Evolutionary conservation across 257 asterid species (phyloP), one percentile per base, ranked within the genome.

Genomic region (Coffea canephora): DNA sequence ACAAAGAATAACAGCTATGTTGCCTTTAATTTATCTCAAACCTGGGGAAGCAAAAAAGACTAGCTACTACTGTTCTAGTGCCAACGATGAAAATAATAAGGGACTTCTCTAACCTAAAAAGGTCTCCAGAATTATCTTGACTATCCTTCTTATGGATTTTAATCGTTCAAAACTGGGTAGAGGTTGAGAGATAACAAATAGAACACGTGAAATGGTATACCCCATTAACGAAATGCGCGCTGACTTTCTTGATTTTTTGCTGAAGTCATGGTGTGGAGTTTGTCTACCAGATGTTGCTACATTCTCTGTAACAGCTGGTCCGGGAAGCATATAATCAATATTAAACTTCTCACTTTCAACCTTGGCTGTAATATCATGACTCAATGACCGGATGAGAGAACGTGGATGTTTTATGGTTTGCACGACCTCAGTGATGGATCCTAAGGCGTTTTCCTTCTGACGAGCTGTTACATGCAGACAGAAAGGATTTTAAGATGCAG

Each of bases 401-500:
- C 86, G 92, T 23, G 97, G 98, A 77, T 90, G 87, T 85, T 90
- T 96, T 14, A 96, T 87, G 14, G 98, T 91, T 80, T 96, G 98
- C 48, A 96, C 92, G 73, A 96, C 99, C 88, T 96, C 98, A 49
- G 85, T 83, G 65, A 96, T 85, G 27, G 99, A 92, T 74, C 90
- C 97, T 84, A 89, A 84, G 65, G 99, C 99, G 85, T 87, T 87
- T 88, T 89, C 97, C 91, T 92, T 92, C 87, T 96, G 99, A 77
- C 99, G 99, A 86, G 93, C 99, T 96, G 89, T 75, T 76, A 79
- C 78, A 80, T 78, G 77, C 11, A 59, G 68, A 81, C 46, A 45
- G 81, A 69, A 73, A 77, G 71, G 84, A 80, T 75, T 72, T 82
- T 71, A 68, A 67, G 54, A 83, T 69, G 14, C 64, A 77, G 80